phyloP scores from a whole-genome alignment of 306 rosid genomes.

The Pyrus pyrifolia region DNA sequence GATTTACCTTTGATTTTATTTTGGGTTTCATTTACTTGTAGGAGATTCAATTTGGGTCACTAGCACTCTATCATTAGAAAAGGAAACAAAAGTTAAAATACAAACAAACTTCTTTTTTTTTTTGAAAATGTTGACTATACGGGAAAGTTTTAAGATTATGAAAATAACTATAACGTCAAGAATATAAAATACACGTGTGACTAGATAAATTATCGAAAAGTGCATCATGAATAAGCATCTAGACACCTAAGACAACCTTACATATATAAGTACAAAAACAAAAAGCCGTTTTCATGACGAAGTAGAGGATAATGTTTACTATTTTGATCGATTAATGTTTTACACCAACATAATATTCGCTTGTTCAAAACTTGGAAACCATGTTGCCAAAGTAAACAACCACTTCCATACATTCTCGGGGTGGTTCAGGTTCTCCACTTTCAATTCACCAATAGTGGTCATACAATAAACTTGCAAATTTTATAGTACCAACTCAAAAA shows the following conservation, averaged over 20 bases:
- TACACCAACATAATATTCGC: background rate
- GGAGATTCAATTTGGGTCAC: background rate
- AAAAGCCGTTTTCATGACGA: background rate
- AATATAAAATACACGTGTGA: too few relatives aligned
- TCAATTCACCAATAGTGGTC: conserved; percentile 8
- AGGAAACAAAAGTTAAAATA: background rate
- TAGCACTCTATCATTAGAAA: background rate
- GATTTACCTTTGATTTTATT: background rate
- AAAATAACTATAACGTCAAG: too few relatives aligned
- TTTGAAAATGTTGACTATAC: background rate
- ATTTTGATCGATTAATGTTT: background rate
- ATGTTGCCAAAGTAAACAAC: conserved; percentile 25
- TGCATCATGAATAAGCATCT: background rate
- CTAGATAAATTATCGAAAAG: too few relatives aligned
- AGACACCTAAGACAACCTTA: background rate
- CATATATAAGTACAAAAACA: background rate
- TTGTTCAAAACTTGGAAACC: background rate
- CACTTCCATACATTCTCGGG: conserved; percentile 22
- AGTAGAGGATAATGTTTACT: background rate
- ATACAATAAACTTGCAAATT: background rate
- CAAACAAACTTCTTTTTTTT: background rate
- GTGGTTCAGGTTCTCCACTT: conserved; percentile 32
- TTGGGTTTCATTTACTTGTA: background rate
- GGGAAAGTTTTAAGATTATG: too few relatives aligned
- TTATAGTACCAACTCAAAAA: background rate